Evolutionary conservation across 2,329 filamentous ascomycete species (phyloP), one percentile per base, ranked within the genome.

Genomic region (Thyridium curvatum): DNA sequence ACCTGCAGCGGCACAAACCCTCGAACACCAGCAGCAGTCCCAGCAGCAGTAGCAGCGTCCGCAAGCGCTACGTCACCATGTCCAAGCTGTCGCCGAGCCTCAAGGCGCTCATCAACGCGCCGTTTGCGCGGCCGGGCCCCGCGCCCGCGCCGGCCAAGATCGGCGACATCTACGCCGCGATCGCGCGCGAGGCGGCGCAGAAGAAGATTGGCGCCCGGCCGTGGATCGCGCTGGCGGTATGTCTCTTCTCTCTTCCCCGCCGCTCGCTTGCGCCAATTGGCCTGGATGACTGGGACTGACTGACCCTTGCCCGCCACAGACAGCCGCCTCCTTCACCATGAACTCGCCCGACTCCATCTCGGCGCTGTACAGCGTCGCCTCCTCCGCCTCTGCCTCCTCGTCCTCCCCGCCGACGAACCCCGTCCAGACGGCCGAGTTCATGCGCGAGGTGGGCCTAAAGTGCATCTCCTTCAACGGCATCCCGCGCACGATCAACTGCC

Each of bases 401-500:
- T 44, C 45, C 41, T 38, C 40, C 33, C 41, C 42, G 45, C 38
- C 12, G 40, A 45, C 52, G 38, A 50, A 49, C 28, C 55, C 63
- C 12, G 63, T 74, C 3, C 64, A 69, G 18, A 68, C 74, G 28
- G 84, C 83, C 45, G 83, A 86, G 56, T 69, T 86, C 41, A 85
- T 88, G 68, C 78, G 84, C 51, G 84, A 88, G 49, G 73, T 86
- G 42, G 84, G 82, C 2, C 69, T 87, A 45, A 87, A 87, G 59
- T 86, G 82, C 60, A 86, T 88, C 58, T 80, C 79, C 41, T 86
- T 88, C 71, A 87, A 87, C 64, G 84, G 84, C 47, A 86, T 93
- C 33, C 86, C 87, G 2, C 82, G 87, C 47, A 84, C 82, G 18
- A 93, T 93, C 66, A 93, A 93, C 70, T 82, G 77, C 51, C 79